Evolutionary conservation across 768 basidiomycete species (phyloP), one percentile per base, ranked within the genome.

Genomic region (Lactarius tabidus): DNA sequence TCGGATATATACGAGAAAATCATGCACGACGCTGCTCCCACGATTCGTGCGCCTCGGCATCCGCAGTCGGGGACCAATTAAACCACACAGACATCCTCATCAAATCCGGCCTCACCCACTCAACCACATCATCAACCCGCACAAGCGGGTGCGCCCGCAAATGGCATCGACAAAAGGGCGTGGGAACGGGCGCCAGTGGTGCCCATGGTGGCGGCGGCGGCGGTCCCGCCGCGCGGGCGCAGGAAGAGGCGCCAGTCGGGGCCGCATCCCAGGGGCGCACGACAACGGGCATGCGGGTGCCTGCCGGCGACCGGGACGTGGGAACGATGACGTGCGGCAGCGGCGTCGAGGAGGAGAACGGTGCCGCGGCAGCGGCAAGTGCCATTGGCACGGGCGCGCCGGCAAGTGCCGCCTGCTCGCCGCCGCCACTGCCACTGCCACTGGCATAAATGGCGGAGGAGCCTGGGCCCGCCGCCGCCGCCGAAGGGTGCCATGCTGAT

Each of bases 61-160:
- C 65, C 14, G 60, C 60, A 33, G 57, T 53, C 45, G 9, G 8
- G 3, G 65, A 57, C 28, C 28, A 65, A 18, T 65, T 61, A n/a
- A 61, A 57, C 3, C 26, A 65, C 2, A 65, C 15, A 2, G 29
- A 12, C 64, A 65, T 57, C 35, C 39, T 56, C 64, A 65, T 57
- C 17, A 65, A 36, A 20, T 57, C 64, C 12, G 59, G 60, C 8
- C 64, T 15, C 43, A 65, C 38, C 64, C 64, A 65, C 38, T 65
- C 59, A 3, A 61, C n/a, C 26, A 29, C 41, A 39, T 61, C 55
- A 14, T 60, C 33, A 5, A 60, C 45, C 12, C 60, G 64, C n/a
- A 65, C 64, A 7, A 52, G 10, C 20, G 64, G 64, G 1, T 28
- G 36, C 33, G n/a, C 20, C 6, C 59, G 56, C 38, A 15, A 12